phyloP scores from a whole-genome alignment of 352 stramenopile species.

The Phytophthora pinifolia region DNA sequence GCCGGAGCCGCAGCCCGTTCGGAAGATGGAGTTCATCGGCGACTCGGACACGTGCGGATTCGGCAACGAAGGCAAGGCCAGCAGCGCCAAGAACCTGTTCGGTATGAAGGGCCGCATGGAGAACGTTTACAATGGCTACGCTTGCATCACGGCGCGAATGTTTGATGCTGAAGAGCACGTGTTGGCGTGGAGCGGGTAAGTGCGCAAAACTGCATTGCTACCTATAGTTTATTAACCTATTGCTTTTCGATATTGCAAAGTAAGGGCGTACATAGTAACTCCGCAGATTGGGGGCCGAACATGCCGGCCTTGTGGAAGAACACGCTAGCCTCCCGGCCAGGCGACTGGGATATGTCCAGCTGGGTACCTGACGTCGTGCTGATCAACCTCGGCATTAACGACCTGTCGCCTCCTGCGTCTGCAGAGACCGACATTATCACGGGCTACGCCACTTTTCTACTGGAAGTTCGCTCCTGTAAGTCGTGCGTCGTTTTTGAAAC shows the following conservation, averaged over 20 bases:
- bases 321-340: constrained; percentile 72
- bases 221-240: no score
- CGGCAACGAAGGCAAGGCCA: constrained; percentile 81
- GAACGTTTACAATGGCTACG: constrained; percentile 88
- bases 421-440: constrained; percentile 84
- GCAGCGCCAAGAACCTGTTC: constrained; percentile 74
- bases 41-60: constrained; percentile 86
- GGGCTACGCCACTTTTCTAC: constrained; percentile 67
- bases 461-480: constrained; percentile 81
- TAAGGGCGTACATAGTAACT: constrained; percentile 87
- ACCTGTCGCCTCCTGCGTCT: constrained; percentile 81
- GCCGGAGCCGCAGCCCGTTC: constrained; percentile 32
- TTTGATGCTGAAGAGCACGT: constrained; percentile 85
- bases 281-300: constrained; percentile 79
- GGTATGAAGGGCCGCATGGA: constrained; percentile 88
- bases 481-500: constrained; percentile 2
- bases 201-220: not conserved
- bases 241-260: constrained; percentile 32
- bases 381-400: constrained; percentile 84
- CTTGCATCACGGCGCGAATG: constrained; percentile 83
- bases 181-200: constrained; percentile 81
- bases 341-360: constrained; percentile 69
- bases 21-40: constrained; percentile 85
- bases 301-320: constrained; percentile 85
- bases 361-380: constrained; percentile 85